Conservation (phyloP, 2,329 filamentous ascomycete species). For the Rhynchosporium graminicola region DNA sequence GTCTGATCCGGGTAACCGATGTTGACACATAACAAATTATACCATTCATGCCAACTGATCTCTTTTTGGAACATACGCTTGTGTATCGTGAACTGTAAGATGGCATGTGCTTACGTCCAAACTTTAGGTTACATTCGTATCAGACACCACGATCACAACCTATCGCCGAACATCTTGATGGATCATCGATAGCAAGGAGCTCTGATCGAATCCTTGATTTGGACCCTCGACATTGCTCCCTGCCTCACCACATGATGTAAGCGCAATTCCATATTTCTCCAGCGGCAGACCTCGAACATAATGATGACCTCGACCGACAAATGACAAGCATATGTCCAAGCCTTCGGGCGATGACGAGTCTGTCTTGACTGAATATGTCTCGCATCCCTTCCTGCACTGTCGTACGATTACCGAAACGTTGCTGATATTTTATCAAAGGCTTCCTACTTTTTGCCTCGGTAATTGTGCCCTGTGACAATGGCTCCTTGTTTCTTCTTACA, state of each 20-base stretch:
- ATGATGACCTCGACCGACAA: constrained; percentile 83
- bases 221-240: constrained; percentile 7
- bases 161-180: neutral
- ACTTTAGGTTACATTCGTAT: neutral
- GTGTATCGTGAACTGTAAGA: constrained; percentile 8
- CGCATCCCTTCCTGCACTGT: constrained; percentile 1
- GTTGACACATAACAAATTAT: constrained; percentile 65
- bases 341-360: constrained; percentile 57
- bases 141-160: neutral
- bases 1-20: constrained; percentile 75
- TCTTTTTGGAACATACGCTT: constrained; percentile 39
- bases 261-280: constrained; percentile 27
- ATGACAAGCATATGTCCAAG: constrained; percentile 99
- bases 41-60: constrained; percentile 71
- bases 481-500: neutral
- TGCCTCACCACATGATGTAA: constrained; percentile 10
- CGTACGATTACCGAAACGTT: constrained; percentile 11
- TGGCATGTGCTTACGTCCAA: constrained; percentile 25
- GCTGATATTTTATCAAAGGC: constrained; percentile 24
- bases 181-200: neutral
- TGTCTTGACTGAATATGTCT: constrained; percentile 50
- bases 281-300: constrained; percentile 40
- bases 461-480: neutral
- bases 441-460: neutral
- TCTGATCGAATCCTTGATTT: neutral